A percentile compares a stretch with the other conserved stretches of the same genome.
phyloP scores from a whole-genome alignment of 2,329 filamentous ascomycete species.

The Sarocladium oryzae region DNA sequence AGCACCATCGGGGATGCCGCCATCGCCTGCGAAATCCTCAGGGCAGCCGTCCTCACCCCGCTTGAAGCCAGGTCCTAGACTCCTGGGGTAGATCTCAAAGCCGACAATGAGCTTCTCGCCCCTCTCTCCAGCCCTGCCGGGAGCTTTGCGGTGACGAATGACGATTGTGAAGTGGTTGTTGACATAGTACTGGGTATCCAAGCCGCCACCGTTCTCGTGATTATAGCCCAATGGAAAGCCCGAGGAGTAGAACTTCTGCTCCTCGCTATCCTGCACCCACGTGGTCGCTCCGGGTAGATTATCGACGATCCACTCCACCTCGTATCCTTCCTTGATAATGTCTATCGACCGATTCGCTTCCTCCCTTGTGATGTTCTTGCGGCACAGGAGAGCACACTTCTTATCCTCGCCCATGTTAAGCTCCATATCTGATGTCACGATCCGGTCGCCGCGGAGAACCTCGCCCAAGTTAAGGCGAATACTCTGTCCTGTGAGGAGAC shows the following conservation, averaged over 20 bases:
- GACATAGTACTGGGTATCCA: conserved; percentile 62
- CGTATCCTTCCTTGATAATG: conserved; percentile 71
- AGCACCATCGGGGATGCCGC: conserved; percentile 47
- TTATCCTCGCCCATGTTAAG: conserved; percentile 70
- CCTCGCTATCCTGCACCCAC: conserved; percentile 81
- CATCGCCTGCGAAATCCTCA: conserved; percentile 54
- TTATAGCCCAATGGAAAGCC: conserved; percentile 84
- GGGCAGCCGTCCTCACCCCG: conserved; percentile 63
- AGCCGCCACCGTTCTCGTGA: conserved; percentile 39
- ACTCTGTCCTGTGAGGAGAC: conserved; percentile 68
- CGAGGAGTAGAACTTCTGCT: conserved; percentile 78
- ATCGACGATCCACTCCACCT: conserved; percentile 91
- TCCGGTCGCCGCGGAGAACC: conserved; percentile 79
- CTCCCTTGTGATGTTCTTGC: conserved; percentile 54
- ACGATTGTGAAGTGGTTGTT: conserved; percentile 88
- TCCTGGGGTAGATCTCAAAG: conserved; percentile 88
- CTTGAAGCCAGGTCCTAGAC: conserved; percentile 55
- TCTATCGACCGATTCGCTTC: conserved; percentile 63
- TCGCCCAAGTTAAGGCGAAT: conserved; percentile 81
- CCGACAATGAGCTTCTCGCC: conserved; percentile 78
- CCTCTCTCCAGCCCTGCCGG: conserved; percentile 59
- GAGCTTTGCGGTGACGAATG: conserved; percentile 67
- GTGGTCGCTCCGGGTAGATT: conserved; percentile 84
- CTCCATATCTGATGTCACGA: conserved; percentile 78
- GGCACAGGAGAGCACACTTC: conserved; percentile 68